Percentiles rank a stretch among this genome's conserved stretches.
Conservation (phyloP, 2,329 filamentous ascomycete species). For the Cladosporium cucumerinum region DNA sequence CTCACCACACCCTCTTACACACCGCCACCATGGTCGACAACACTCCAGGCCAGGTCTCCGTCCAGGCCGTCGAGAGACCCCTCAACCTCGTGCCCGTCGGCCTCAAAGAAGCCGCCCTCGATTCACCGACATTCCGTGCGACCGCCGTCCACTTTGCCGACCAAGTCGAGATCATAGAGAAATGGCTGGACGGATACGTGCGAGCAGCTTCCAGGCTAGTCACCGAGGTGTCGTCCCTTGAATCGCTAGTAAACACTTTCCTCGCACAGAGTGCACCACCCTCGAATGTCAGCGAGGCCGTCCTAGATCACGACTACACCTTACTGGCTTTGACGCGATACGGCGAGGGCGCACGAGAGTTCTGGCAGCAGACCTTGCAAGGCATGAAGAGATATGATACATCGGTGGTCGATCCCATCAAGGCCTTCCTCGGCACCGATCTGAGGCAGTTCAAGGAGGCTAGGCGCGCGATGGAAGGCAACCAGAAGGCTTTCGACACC, state of each 20-base stretch:
- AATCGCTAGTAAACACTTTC: slow-evolving; percentile 74
- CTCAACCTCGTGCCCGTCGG: slow-evolving; percentile 63
- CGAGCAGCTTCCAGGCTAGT: slow-evolving; percentile 61
- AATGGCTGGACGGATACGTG: slow-evolving; percentile 78
- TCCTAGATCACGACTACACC: slow-evolving; percentile 94
- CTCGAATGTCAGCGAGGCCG: slow-evolving; percentile 70
- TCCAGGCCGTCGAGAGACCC: slow-evolving; percentile 19
- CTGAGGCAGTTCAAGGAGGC: slow-evolving; percentile 83
- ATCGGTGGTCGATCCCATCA: slow-evolving; percentile 76
- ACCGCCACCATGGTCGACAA: slow-evolving; percentile 5
- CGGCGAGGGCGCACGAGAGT: slow-evolving; percentile 80
- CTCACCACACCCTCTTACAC: neutral
- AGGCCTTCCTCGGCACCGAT: slow-evolving; percentile 72
- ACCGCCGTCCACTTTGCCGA: slow-evolving; percentile 83
- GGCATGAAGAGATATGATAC: slow-evolving; percentile 75
- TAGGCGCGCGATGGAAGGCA: slow-evolving; percentile 68
- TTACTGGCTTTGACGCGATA: slow-evolving; percentile 80
- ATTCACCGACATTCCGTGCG: slow-evolving; percentile 92
- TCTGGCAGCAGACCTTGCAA: slow-evolving; percentile 73
- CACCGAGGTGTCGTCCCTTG: slow-evolving; percentile 67
- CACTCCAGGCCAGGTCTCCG: neutral
- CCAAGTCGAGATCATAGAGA: slow-evolving; percentile 85
- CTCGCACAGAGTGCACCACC: slow-evolving; percentile 73
- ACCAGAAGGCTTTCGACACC: slow-evolving; percentile 81
- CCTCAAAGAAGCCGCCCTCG: slow-evolving; percentile 90